Conservation (phyloP, 2,329 filamentous ascomycete genomes). For the Taxawa tesnikishii region DNA sequence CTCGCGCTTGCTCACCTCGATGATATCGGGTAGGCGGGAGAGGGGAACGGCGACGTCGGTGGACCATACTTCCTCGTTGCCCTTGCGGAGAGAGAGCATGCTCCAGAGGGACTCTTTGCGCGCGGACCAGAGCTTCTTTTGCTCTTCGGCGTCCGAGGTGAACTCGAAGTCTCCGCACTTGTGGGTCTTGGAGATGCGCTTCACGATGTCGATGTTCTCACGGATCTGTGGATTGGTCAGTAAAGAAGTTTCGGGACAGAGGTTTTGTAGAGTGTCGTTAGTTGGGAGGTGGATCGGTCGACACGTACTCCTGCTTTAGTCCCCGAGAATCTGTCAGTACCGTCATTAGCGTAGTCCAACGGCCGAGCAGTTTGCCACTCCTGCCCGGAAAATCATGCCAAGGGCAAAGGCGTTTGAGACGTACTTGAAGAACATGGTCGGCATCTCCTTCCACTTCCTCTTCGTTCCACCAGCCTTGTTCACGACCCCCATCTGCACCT, state of each 20-base stretch:
- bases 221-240: no score
- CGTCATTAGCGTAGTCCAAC: neutral
- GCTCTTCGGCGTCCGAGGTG: slow-evolving; percentile 40
- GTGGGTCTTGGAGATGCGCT: slow-evolving; percentile 52
- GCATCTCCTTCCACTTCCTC: slow-evolving; percentile 61
- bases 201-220: slow-evolving; percentile 62
- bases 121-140: slow-evolving; percentile 46
- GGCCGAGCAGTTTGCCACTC: neutral
- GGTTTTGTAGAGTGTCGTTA: no score
- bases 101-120: slow-evolving; percentile 50
- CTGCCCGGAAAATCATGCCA: no score
- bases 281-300: no score
- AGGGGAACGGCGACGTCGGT: slow-evolving; percentile 50
- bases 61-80: slow-evolving; percentile 47
- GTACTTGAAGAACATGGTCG: slow-evolving; percentile 73
- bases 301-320: slow-evolving; percentile 59
- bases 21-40: slow-evolving; percentile 50
- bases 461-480: slow-evolving; percentile 61
- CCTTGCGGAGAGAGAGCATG: slow-evolving; percentile 43
- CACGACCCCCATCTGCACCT: slow-evolving; percentile 75
- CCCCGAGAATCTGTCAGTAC: slow-evolving; percentile 48
- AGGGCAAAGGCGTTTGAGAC: no score
- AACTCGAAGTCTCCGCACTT: slow-evolving; percentile 43
- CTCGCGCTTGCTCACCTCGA: slow-evolving; percentile 77
- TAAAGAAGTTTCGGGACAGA: no score